Percentiles rank a stretch among this genome's conserved stretches.
Conservation (phyloP, 163 green algal species). For the Dunaliella salina region DNA sequence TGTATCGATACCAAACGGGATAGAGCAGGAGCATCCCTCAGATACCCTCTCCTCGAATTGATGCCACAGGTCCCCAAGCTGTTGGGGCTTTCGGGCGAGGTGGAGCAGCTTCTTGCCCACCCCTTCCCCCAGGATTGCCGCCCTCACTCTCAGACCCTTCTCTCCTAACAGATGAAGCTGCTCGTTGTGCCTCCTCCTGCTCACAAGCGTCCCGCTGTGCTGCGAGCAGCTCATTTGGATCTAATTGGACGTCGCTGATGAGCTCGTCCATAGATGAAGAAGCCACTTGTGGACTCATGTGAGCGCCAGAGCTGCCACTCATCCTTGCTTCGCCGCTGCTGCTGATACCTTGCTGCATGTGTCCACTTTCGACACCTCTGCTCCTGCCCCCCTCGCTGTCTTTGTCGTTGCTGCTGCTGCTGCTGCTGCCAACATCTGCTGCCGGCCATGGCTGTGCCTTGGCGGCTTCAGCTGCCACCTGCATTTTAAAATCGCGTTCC, state of each 20-base stretch:
- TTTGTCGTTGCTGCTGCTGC: background rate
- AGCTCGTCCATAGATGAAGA: background rate
- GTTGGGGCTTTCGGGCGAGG: background rate
- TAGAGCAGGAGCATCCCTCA: background rate
- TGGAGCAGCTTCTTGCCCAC: background rate
- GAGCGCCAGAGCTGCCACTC: no score
- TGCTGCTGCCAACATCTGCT: constrained; percentile 1
- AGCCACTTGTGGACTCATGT: no score
- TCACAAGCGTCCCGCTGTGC: background rate
- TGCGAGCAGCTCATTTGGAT: background rate
- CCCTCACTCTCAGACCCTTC: no score
- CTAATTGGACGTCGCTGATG: background rate
- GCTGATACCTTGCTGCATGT: background rate
- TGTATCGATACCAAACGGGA: no score
- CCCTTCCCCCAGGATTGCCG: background rate
- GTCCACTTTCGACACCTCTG: background rate
- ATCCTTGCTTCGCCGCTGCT: no score
- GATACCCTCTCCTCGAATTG: background rate
- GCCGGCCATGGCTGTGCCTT: background rate
- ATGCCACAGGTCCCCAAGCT: background rate
- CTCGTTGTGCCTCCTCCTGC: background rate
- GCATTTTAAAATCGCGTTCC: no score
- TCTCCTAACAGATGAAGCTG: no score
- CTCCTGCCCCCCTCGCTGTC: background rate
- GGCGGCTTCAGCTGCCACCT: background rate